Evolutionary conservation across 257 asterid genomes (phyloP).

Genomic region (Echites panduratus): DNA sequence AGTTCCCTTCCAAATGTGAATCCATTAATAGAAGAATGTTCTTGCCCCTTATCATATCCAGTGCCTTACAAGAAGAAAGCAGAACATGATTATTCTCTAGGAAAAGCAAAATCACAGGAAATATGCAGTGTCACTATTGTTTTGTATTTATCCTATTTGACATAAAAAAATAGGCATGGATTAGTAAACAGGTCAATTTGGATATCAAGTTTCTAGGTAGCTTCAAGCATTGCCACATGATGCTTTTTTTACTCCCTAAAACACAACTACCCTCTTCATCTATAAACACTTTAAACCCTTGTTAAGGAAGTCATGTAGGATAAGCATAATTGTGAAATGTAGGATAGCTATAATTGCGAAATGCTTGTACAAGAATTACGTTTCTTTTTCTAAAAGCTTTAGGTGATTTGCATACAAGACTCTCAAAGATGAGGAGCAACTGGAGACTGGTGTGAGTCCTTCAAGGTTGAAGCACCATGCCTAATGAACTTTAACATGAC

Average conservation of each 20-base stretch:
- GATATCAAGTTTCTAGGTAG: background rate
- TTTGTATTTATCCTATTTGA: background rate
- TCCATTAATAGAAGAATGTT: constrained; percentile 89
- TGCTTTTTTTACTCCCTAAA: background rate
- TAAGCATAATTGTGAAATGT: too few species aligned
- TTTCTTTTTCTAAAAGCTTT: background rate
- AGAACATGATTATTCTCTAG: background rate
- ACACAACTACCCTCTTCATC: background rate
- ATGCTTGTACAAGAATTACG: background rate
- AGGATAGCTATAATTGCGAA: background rate
- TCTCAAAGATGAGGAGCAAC: background rate
- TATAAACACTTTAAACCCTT: background rate
- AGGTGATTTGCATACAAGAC: background rate
- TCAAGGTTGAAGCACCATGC: background rate
- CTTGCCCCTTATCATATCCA: constrained; percentile 94
- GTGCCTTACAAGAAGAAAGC: constrained; percentile 50
- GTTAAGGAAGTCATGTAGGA: background rate
- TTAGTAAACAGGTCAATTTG: background rate
- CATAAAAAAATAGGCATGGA: background rate
- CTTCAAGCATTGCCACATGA: background rate
- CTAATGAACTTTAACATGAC: background rate
- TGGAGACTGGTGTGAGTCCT: background rate
- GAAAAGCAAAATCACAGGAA: constrained; percentile 3
- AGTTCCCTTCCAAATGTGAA: constrained; percentile 97
- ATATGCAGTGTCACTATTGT: background rate